Evolutionary conservation across 139 green algal species (phyloP), one percentile per base, ranked within the genome.

Genomic region (Chlamydomonas sphaeroides): DNA sequence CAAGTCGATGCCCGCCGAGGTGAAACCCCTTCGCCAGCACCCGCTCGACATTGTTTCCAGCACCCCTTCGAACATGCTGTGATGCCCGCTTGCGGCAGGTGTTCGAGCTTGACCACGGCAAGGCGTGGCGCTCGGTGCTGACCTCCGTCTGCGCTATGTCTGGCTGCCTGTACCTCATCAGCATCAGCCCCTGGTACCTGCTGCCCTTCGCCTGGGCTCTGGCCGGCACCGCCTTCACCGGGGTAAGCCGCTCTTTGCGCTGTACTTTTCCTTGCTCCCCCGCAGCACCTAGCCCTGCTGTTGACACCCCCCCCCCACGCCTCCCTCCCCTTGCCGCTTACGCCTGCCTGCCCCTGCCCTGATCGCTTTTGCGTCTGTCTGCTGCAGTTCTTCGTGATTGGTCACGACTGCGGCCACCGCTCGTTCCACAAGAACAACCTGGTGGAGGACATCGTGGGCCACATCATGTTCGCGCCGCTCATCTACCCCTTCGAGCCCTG

Each of bases 401-500:
- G 95, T 17, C 97, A 99, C 78, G 97, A 99, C 91, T 97, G 93
- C 85, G 97, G 92, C 11, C 97, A 99, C 92, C 94, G 97, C 79
- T 89, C 83, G 68, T 99, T 99, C 93, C 92, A 91, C 88, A 94
- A 95, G 63, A 98, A 98, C 94, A 98, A 98, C 88, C 84, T 98
- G 35, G 80, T 98, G 67, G 96, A 99, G 88, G 97, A 99, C 90
- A 97, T 99, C 65, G 96, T 99, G 57, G 97, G 97, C 76, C 98
- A 94, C 23, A 26, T 98, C 30, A 92, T 96, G 80, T 98, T 99
- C 71, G 87, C 88, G 84, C 97, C 97, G 5, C 95, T 99, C 70
- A 95, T 98, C 86, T 99, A 96, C 91, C 97, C 97, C 77, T 99
- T 98, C 75, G 97, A 99, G 94, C 95, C 96, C 57, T 99, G 97